Conservation (phyloP, 768 basidiomycete species). For the Naganishia vaughanmartiniae region DNA sequence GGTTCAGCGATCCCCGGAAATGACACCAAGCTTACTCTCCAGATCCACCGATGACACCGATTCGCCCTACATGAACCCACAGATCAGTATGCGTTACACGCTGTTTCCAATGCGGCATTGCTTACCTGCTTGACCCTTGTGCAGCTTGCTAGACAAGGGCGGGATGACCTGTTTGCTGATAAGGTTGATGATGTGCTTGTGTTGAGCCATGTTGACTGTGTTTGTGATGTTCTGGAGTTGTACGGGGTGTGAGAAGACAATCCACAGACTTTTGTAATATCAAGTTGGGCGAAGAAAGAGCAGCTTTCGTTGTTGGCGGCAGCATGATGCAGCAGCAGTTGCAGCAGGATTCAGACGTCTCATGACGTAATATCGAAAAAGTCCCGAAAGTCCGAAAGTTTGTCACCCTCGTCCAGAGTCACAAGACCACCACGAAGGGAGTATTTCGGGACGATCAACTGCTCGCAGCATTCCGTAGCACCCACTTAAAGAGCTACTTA, state of each 20-base stretch:
- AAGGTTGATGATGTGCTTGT: constrained; percentile 33
- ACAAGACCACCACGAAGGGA: too few relatives aligned
- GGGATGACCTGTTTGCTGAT: constrained; percentile 70
- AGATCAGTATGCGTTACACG: constrained; percentile 26
- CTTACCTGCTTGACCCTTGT: constrained; percentile 83
- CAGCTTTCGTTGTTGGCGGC: too few relatives aligned
- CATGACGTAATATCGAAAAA: too few relatives aligned
- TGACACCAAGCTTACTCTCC: constrained; percentile 65
- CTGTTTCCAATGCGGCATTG: constrained; percentile 53
- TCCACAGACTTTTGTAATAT: too few relatives aligned
- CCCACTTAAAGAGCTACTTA: too few relatives aligned
- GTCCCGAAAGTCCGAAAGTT: too few relatives aligned
- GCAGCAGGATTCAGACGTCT: too few relatives aligned
- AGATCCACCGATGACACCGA: constrained; percentile 91
- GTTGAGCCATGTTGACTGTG: constrained; percentile 21
- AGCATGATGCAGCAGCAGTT: too few relatives aligned
- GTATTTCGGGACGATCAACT: too few relatives aligned
- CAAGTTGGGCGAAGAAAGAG: too few relatives aligned
- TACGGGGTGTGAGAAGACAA: neutral
- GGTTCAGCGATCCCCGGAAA: neutral
- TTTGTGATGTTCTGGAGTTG: neutral
- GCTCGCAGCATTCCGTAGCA: too few relatives aligned
- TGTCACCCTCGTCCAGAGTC: too few relatives aligned
- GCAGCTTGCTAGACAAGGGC: constrained; percentile 78
- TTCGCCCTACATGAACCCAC: constrained; percentile 61